Evolutionary conservation across 176 grass and related monocot genomes (phyloP).

Genomic region (Triticum aestivum): DNA sequence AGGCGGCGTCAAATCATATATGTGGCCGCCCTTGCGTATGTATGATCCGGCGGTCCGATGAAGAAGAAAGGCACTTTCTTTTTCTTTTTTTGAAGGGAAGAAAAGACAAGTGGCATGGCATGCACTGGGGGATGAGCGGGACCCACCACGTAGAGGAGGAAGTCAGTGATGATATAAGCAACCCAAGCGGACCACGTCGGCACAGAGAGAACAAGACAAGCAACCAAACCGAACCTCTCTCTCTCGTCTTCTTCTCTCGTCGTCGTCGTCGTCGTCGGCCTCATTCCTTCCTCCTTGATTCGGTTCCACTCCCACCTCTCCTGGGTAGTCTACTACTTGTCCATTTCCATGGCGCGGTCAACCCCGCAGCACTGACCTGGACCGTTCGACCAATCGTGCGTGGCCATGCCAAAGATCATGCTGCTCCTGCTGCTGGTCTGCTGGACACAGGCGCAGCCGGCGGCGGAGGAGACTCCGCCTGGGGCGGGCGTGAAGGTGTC

Average conservation of each 20-base stretch:
- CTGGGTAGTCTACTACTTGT: too few relatives aligned
- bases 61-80: too few relatives aligned
- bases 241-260: too few relatives aligned
- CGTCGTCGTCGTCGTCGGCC: too few relatives aligned
- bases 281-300: too few relatives aligned
- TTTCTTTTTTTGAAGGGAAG: neutral
- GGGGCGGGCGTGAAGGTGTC: conserved; percentile 39
- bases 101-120: neutral
- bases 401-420: conserved; percentile 2
- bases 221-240: neutral
- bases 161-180: neutral
- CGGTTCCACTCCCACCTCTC: too few relatives aligned
- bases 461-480: neutral
- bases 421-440: neutral
- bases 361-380: neutral
- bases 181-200: neutral
- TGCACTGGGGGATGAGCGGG: neutral
- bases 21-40: too few relatives aligned
- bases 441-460: neutral
- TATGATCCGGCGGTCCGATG: too few relatives aligned
- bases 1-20: too few relatives aligned
- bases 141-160: neutral
- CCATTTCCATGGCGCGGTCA: too few relatives aligned
- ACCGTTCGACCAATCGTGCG: too few relatives aligned
- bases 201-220: neutral